Evolutionary conservation across 176 grass and related monocot species (phyloP), one percentile per base, ranked within the genome.

Genomic region (Calamus simplicifolius): DNA sequence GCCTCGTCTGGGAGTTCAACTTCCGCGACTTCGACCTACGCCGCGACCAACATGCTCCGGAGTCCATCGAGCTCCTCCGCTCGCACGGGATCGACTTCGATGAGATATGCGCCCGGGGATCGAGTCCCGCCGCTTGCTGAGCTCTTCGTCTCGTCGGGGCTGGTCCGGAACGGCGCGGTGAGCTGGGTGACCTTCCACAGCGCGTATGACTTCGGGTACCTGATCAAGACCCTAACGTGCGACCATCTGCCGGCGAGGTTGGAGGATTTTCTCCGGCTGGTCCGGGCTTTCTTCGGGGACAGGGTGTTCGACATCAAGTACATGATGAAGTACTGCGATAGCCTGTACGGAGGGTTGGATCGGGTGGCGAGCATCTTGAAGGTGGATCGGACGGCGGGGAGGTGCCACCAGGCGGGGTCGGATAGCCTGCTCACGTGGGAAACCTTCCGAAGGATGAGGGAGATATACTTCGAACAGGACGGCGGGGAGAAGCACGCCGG

Each of bases 231-330:
- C 35, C 61, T 63, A 18, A 63, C 61, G 3, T 19, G 61, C 16
- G 18, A 12, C 35, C 6, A 5, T 17, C 61, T 63, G 61, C 61
- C 61, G 38, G 13, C 18, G 61, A n/a, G 30, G 4, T 35, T 63
- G 10, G 35, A n/a, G 4, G 31, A 48, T 19, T 63, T 63, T 35
- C 29, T 63, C 10, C 31, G 18, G 18, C 18, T 63, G 31, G 19
- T 63, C 6, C 12, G 38, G 31, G 38, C 49, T 23, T 59, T 59
- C 57, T 59, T 59, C 57, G 57, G 57, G 27, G 27, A 59, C 7
- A 29, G 26, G 57, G 57, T 63, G 61, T 63, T 63, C 61, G 61
- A 63, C 61, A 63, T 63, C 31, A 63, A 63, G 61, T 19, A 63
- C 61, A 63, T 63, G 61, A 49, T 63, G 38, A 14, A 15, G 38